Evolutionary conservation across 257 asterid species (phyloP).

Genomic region (Salvia splendens): DNA sequence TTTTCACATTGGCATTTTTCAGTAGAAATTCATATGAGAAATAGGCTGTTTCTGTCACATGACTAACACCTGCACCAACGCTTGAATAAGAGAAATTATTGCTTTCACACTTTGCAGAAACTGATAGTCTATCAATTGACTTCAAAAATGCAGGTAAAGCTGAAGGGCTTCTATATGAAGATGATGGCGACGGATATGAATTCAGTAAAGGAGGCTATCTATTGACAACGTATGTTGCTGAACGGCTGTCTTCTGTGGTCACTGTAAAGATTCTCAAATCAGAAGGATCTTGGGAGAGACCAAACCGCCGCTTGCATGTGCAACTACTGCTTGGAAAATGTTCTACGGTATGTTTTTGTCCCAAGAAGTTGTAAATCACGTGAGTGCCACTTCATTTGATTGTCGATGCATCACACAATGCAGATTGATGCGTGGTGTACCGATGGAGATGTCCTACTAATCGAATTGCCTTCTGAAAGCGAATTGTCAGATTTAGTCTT

Average conservation of each 20-base stretch:
- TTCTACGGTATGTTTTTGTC: conserved; percentile 52
- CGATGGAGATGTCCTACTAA: conserved; percentile 67
- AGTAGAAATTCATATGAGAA: no score
- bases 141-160: conserved; percentile 66
- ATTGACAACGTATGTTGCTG: conserved; percentile 78
- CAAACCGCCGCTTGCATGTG: conserved; percentile 72
- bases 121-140: conserved; percentile 3
- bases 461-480: conserved; percentile 58
- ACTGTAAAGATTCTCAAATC: conserved; percentile 60
- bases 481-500: conserved; percentile 50
- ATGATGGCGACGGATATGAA: conserved; percentile 91
- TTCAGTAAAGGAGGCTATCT: conserved; percentile 62
- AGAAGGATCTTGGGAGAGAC: conserved; percentile 79
- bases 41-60: no score
- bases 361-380: not conserved
- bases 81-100: not conserved
- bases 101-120: not conserved
- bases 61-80: not conserved
- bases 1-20: no score
- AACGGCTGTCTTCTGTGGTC: conserved; percentile 59
- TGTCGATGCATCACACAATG: conserved; percentile 1
- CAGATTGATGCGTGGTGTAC: conserved; percentile 81
- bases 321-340: conserved; percentile 67
- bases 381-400: not conserved
- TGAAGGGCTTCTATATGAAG: conserved; percentile 81